Percentiles rank a stretch among this genome's conserved stretches.
Evolutionary conservation across 306 rosid genomes (phyloP).

Genomic region (Abrus pulchellus): DNA sequence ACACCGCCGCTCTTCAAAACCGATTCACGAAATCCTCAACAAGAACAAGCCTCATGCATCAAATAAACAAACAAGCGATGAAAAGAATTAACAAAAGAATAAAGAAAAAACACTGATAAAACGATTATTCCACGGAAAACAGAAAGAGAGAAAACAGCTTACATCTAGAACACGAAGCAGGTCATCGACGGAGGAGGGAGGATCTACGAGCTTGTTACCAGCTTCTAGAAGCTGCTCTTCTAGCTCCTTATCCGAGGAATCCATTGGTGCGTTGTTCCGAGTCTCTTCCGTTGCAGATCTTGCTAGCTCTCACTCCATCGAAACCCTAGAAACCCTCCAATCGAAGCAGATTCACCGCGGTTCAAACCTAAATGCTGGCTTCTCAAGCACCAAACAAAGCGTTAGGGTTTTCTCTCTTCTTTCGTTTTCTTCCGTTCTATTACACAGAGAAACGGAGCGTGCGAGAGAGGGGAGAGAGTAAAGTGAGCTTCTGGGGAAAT

Average conservation of each 20-base stretch:
- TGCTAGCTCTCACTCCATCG: slow-evolving; percentile 59
- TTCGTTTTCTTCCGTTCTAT: not conserved
- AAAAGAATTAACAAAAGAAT: not conserved
- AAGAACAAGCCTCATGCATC: not conserved
- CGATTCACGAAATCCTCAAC: slow-evolving; percentile 35
- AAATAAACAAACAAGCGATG: slow-evolving; percentile 21
- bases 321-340: slow-evolving; percentile 50
- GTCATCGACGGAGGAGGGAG: slow-evolving; percentile 69
- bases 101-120: not conserved
- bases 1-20: not conserved
- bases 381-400: slow-evolving; percentile 34
- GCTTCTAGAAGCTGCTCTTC: slow-evolving; percentile 76
- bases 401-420: slow-evolving; percentile 59
- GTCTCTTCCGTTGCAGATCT: slow-evolving; percentile 59
- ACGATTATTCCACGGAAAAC: not conserved
- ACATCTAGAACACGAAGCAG: slow-evolving; percentile 81
- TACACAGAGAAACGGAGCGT: slow-evolving; percentile 7
- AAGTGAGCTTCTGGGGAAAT: slow-evolving; percentile 23
- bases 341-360: slow-evolving; percentile 39
- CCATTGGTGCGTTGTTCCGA: slow-evolving; percentile 59
- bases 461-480: not conserved
- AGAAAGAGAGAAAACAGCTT: slow-evolving; percentile 38
- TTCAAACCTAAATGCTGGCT: slow-evolving; percentile 10
- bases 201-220: slow-evolving; percentile 71
- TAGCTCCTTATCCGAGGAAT: slow-evolving; percentile 73